phyloP scores from a whole-genome alignment of 164 flowering plant genomes.

The Santalum album region DNA sequence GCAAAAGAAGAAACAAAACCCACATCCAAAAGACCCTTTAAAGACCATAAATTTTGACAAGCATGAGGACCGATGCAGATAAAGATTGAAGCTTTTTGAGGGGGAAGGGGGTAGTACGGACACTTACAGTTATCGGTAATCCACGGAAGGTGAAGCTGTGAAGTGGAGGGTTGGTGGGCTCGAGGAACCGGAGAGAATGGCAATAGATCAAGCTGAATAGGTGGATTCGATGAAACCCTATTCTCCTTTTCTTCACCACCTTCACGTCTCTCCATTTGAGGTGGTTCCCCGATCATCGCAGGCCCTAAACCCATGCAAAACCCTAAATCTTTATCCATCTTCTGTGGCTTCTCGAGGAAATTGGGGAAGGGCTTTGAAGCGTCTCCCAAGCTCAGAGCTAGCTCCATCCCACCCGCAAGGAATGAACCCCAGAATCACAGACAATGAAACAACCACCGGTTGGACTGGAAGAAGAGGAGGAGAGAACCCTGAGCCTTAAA shows the following conservation, averaged over 20 bases:
- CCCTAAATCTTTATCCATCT: constrained; percentile 22
- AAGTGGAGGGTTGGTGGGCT: constrained; percentile 8
- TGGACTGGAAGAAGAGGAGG: too few species aligned
- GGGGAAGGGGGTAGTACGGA: background rate
- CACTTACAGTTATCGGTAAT: constrained; percentile 18
- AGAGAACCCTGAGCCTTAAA: too few species aligned
- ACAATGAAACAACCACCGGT: too few species aligned
- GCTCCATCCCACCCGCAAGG: constrained; percentile 37
- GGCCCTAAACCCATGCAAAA: constrained; percentile 24
- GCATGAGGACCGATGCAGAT: too few species aligned
- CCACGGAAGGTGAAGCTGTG: constrained; percentile 29
- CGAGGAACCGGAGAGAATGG: constrained; percentile 27
- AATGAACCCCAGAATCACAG: too few species aligned
- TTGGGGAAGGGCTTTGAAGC: constrained; percentile 26
- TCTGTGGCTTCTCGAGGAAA: constrained; percentile 24
- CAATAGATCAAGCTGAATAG: constrained; percentile 33
- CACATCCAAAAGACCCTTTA: too few species aligned
- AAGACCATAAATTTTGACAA: too few species aligned
- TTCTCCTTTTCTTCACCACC: constrained; percentile 5
- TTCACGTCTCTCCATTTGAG: background rate
- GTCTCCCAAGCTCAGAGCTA: constrained; percentile 56
- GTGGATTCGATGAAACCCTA: constrained; percentile 12
- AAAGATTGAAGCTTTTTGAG: too few species aligned
- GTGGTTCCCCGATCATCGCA: background rate
- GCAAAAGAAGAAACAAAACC: too few species aligned